Percentiles rank a stretch among this genome's conserved stretches.
Conservation (phyloP, 2,329 filamentous ascomycete species). For the Exophiala viscosa region DNA sequence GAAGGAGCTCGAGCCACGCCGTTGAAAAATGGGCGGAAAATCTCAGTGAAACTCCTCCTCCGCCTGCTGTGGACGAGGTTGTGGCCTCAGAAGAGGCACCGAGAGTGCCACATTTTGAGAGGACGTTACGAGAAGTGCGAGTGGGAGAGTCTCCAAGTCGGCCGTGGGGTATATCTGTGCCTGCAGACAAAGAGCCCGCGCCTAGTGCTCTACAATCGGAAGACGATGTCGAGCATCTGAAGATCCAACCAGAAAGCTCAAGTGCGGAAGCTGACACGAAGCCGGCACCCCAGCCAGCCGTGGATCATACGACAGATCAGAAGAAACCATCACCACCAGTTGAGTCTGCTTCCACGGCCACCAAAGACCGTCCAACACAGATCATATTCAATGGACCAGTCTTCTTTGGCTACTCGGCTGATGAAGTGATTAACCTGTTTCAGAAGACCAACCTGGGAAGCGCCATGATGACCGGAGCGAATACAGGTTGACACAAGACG, state of each 20-base stretch:
- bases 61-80: slow-evolving; percentile 30
- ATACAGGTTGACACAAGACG: background rate
- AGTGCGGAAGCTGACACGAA: slow-evolving; percentile 26
- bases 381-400: slow-evolving; percentile 91
- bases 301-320: slow-evolving; percentile 20
- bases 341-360: slow-evolving; percentile 8
- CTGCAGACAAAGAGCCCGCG: slow-evolving; percentile 49
- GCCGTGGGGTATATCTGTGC: slow-evolving; percentile 87
- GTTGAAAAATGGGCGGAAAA: slow-evolving; percentile 84
- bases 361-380: slow-evolving; percentile 48
- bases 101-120: slow-evolving; percentile 72
- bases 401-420: slow-evolving; percentile 84
- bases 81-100: slow-evolving; percentile 50
- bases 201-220: slow-evolving; percentile 30
- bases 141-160: slow-evolving; percentile 89
- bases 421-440: slow-evolving; percentile 74
- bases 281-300: slow-evolving; percentile 6
- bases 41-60: slow-evolving; percentile 56
- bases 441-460: slow-evolving; percentile 37
- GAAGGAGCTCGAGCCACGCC: slow-evolving; percentile 39
- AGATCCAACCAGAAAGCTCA: slow-evolving; percentile 18
- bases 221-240: slow-evolving; percentile 13
- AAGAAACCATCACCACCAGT: slow-evolving; percentile 6
- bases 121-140: slow-evolving; percentile 81
- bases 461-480: background rate